Conservation (phyloP, 2,329 filamentous ascomycete genomes). For the Xenosphaeropsis pyriputrescens region DNA sequence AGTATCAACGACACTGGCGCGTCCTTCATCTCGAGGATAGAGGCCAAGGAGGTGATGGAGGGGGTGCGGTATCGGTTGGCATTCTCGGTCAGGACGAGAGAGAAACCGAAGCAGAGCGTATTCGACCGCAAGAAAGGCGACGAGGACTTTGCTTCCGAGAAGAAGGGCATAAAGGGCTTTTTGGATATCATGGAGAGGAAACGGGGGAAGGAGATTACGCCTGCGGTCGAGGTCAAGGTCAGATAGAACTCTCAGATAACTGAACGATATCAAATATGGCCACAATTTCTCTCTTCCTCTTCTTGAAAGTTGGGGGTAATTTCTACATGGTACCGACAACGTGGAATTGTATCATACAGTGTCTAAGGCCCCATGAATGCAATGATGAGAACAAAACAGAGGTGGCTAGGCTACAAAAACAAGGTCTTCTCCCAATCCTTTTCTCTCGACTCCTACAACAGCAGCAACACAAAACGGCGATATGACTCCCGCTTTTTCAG, state of each 20-base stretch:
- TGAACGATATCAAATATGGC: neutral
- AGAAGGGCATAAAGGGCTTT: slow-evolving; percentile 12
- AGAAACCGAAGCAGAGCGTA: slow-evolving; percentile 42
- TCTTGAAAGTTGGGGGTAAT: neutral
- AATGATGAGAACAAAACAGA: too few species aligned
- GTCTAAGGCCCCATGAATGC: slow-evolving; percentile 10
- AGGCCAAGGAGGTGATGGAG: slow-evolving; percentile 65
- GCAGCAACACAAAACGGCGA: neutral
- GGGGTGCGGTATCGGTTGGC: slow-evolving; percentile 59
- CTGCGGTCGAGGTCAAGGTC: neutral
- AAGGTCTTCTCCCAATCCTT: slow-evolving; percentile 4
- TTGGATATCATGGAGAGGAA: slow-evolving; percentile 4
- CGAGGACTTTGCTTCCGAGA: slow-evolving; percentile 19
- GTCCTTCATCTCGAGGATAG: slow-evolving; percentile 54
- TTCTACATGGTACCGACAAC: too few species aligned
- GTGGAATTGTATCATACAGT: slow-evolving; percentile 17
- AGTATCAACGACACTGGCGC: slow-evolving; percentile 64
- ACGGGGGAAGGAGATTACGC: neutral
- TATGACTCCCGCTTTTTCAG: slow-evolving; percentile 1
- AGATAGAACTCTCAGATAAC: neutral
- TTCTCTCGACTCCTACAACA: neutral
- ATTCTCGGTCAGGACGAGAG: slow-evolving; percentile 51
- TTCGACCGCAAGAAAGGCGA: slow-evolving; percentile 9
- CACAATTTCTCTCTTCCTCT: too few species aligned
- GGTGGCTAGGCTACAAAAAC: slow-evolving; percentile 3